Evolutionary conservation across 176 grass and related monocot species (phyloP), one percentile per base, ranked within the genome.

Genomic region (Cenchrus fungigraminus): DNA sequence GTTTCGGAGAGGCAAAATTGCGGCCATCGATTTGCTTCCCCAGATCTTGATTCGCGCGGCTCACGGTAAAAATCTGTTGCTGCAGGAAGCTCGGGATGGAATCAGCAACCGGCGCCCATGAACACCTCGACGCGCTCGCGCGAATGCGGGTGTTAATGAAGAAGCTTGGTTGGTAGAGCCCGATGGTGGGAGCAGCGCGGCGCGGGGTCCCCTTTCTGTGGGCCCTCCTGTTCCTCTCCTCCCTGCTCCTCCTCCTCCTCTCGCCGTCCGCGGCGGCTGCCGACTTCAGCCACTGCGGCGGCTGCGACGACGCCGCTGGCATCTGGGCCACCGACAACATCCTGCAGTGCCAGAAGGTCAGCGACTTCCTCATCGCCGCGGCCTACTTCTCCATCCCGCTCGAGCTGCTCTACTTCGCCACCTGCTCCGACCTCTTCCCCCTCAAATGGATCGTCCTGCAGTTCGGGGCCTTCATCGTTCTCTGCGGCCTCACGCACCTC

Each of bases 401-500:
- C 6, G 91, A 97, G 85, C 81, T 97, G 54, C 84, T 97, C 68
- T 97, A 89, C 91, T 97, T 94, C 20, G 87, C 85, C 15, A 90
- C 94, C 57, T 91, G 91, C 85, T 91, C 91, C 50, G 86, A 88
- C 69, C 88, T 91, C 79, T 90, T 97, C 68, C 94, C 91, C 3
- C 78, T 97, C 75, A 94, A 94, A 32, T 97, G 94, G 94, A 83
- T 94, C n/a, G 85, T 97, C 44, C 85, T 97, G 12, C 97, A 95
- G 74, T 98, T 98, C 73, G 88, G 87, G 16, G 80, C 97, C 65
- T 98, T 98, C 90, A 96, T 98, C 83, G 93, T 95, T 45, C 89
- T 98, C 40, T 97, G 97, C 82, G 97, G 97, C n/a, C 84, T 96
- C 68, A 96, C 93, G 70, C 97, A 99, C 87, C 86, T 99, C 91